Evolutionary conservation across 164 flowering plant genomes (phyloP), one percentile per base, ranked within the genome.

Genomic region (Nymphaea thermarum): DNA sequence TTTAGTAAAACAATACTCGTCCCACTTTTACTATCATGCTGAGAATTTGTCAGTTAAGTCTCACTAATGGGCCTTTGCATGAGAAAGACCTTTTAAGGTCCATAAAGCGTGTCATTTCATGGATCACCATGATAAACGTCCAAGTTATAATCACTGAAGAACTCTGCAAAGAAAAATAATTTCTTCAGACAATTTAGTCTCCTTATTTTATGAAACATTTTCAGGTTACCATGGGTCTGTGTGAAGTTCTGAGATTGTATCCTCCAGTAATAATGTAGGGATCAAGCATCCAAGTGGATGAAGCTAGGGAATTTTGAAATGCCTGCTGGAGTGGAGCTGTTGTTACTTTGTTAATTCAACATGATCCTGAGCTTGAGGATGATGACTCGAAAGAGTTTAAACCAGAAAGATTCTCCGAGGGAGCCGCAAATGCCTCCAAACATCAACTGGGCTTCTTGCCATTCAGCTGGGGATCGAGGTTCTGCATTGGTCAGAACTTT

Each of bases 191-290:
- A n/a, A n/a, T n/a, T n/a, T n/a, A n/a, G n/a, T n/a, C n/a, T n/a
- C n/a, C n/a, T n/a, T n/a, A n/a, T n/a, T n/a, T n/a, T n/a, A n/a
- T n/a, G n/a, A n/a, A 51, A 62, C 10, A 10, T 51, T 65, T 64
- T 60, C 65, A 74, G 80, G 73, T 57, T 45, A 72, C 73, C 66
- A 77, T 71, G 72, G 57, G 51, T 47, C 57, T 65, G 73, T 63
- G 45, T 64, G 80, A 67, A 68, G 79, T 78, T 41, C 53, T 78
- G 6, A 70, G 81, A 57, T 42, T 78, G 15, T 78, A 73, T 43
- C 77, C 78, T 45, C 1, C 3, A 1, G 3, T 4, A 3, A 53
- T 73, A 12, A 1, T 41, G 53, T 71, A 75, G 43, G 12, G 25
- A 5, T n/a, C n/a, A n/a, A n/a, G 42, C 68, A 4, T 6, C 16